A percentile compares a stretch with the other conserved stretches of the same genome.
Conservation (phyloP, 2,329 filamentous ascomycete species). For the Fusarium bactridioides region DNA sequence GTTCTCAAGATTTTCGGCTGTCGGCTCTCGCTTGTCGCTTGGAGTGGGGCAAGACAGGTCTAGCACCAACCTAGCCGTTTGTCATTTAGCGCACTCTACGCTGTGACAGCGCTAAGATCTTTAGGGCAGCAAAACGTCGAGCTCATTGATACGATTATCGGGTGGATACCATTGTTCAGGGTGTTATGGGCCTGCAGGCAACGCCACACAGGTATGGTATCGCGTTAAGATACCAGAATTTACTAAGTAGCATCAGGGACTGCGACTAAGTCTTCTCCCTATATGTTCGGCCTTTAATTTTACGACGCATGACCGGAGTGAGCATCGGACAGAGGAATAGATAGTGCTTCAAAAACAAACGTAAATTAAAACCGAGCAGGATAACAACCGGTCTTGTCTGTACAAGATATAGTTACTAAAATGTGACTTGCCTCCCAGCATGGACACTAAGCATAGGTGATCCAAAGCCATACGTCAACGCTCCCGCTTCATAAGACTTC, state of each 20-base stretch:
- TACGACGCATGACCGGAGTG: accelerated
- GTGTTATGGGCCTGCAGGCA: too few species aligned
- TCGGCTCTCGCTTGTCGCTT: background rate
- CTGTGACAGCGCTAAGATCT: background rate
- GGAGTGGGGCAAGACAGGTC: background rate
- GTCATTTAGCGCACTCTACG: background rate
- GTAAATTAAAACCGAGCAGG: background rate
- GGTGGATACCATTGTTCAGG: too few species aligned
- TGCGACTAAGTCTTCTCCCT: accelerated
- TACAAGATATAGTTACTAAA: background rate
- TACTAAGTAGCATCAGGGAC: too few species aligned
- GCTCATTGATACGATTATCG: background rate
- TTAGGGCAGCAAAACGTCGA: background rate
- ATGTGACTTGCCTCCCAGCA: background rate
- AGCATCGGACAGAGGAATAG: background rate
- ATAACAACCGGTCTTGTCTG: background rate
- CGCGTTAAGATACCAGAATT: too few species aligned
- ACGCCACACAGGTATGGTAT: too few species aligned
- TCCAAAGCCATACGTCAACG: background rate
- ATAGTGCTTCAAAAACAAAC: accelerated
- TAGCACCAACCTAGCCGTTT: background rate
- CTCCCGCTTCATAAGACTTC: background rate
- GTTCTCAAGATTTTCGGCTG: background rate
- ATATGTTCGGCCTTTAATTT: background rate
- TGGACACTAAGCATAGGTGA: background rate